Evolutionary conservation across 345 rosid genomes (phyloP).

Genomic region (Triadica sebifera): DNA sequence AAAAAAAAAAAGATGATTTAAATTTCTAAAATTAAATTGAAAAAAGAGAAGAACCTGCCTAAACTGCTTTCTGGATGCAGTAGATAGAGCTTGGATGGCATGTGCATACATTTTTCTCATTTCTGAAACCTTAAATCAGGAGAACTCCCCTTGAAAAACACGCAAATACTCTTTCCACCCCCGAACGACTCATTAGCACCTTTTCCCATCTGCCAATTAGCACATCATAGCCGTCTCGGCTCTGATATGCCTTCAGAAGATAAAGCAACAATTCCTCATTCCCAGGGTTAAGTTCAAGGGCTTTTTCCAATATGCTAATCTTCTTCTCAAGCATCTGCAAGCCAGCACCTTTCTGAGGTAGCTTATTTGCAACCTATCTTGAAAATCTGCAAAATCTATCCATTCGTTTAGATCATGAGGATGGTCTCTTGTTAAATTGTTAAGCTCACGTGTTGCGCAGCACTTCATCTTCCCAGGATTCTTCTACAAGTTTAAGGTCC

Average conservation of each 20-base stretch:
- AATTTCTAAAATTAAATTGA: too few relatives aligned
- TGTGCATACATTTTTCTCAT: constrained; percentile 86
- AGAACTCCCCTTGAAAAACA: constrained; percentile 79
- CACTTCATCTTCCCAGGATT: constrained; percentile 95
- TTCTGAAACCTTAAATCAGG: constrained; percentile 89
- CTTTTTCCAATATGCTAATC: constrained; percentile 90
- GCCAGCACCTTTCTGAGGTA: constrained; percentile 79
- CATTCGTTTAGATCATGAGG: constrained; percentile 76
- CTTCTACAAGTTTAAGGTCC: constrained; percentile 45
- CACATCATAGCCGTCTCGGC: constrained; percentile 69
- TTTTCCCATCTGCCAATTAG: constrained; percentile 44
- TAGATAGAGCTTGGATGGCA: constrained; percentile 80
- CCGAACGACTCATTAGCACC: constrained; percentile 64
- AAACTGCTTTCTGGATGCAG: constrained; percentile 75
- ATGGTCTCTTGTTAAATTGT: constrained; percentile 68
- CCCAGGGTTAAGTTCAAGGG: constrained; percentile 79
- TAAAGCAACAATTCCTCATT: constrained; percentile 72
- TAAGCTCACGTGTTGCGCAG: constrained; percentile 71
- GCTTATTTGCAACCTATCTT: constrained; percentile 74
- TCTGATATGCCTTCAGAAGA: constrained; percentile 82
- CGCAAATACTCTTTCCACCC: constrained; percentile 83
- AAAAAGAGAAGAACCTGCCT: too few relatives aligned
- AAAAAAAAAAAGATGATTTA: too few relatives aligned
- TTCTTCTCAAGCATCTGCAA: constrained; percentile 88
- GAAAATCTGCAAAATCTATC: constrained; percentile 85